phyloP scores from a whole-genome alignment of 1,284 basidiomycete species.

The Heliocybe sulcata region DNA sequence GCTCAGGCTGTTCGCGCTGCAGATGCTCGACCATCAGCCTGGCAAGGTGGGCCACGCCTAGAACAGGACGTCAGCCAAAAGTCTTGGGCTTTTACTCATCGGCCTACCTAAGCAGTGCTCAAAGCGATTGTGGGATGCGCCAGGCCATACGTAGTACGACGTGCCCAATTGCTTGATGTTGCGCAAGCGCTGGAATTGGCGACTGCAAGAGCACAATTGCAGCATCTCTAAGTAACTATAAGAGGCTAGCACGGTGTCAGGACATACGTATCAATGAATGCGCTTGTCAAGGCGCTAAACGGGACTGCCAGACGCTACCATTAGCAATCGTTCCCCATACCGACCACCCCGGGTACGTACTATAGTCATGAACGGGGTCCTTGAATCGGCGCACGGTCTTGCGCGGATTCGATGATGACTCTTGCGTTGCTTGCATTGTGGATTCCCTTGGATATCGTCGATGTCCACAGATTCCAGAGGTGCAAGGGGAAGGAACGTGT shows the following conservation, averaged over 20 bases:
- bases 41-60: slow-evolving; percentile 68
- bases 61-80: neutral
- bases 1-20: slow-evolving; percentile 47
- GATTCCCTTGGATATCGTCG: too few species aligned
- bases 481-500: too few species aligned
- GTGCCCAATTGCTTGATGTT: slow-evolving; percentile 74
- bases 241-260: slow-evolving; percentile 5
- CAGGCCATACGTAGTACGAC: slow-evolving; percentile 66
- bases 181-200: slow-evolving; percentile 68
- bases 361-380: slow-evolving; percentile 41
- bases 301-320: slow-evolving; percentile 25
- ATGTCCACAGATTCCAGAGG: too few species aligned
- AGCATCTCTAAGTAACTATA: neutral
- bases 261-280: slow-evolving; percentile 37
- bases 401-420: neutral
- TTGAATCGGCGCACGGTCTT: slow-evolving; percentile 22
- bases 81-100: neutral
- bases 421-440: too few species aligned
- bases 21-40: slow-evolving; percentile 52
- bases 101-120: slow-evolving; percentile 73
- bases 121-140: slow-evolving; percentile 72
- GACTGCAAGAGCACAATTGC: slow-evolving; percentile 35
- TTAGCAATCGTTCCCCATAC: neutral
- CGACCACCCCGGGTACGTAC: slow-evolving; percentile 27
- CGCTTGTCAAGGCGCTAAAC: slow-evolving; percentile 21